Evolutionary conservation across 2,329 filamentous ascomycete genomes (phyloP).

Genomic region (Paecilomyces sp.): DNA sequence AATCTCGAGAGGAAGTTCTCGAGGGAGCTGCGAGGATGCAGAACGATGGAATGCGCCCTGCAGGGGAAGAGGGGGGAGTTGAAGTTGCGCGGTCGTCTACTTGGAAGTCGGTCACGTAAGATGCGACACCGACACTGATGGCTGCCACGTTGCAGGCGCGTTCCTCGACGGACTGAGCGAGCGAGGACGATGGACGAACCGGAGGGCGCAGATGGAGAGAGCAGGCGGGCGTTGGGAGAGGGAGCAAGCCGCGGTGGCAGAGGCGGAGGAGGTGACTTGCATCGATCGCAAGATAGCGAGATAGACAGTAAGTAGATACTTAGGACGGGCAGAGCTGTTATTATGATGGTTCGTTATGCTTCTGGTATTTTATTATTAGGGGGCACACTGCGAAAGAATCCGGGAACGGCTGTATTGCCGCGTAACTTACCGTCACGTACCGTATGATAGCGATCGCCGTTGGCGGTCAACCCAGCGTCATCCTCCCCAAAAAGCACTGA

Average conservation of each 20-base stretch:
- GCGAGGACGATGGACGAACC: background rate
- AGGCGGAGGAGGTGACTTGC: background rate
- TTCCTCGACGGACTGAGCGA: constrained; percentile 14
- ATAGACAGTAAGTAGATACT: too few species aligned
- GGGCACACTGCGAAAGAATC: background rate
- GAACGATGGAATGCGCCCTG: background rate
- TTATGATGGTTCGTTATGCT: too few species aligned
- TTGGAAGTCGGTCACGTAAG: background rate
- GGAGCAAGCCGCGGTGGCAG: background rate
- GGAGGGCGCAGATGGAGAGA: background rate
- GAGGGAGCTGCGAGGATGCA: background rate
- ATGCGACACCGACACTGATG: constrained; percentile 20
- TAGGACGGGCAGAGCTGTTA: too few species aligned
- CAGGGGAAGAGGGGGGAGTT: constrained; percentile 1
- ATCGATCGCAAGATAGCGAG: background rate
- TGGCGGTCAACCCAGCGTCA: background rate
- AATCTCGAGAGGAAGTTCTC: background rate
- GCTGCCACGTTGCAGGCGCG: constrained; percentile 41
- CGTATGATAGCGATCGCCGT: background rate
- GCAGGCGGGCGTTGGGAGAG: background rate
- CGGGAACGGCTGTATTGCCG: background rate
- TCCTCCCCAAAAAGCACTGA: background rate
- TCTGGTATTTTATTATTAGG: background rate
- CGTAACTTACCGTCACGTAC: background rate
- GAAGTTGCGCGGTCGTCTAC: background rate